These are phyloP conservation scores for Primulina eburnea DNA, from an alignment of 257 asterid species.

Conservation along the genomic window DNA sequence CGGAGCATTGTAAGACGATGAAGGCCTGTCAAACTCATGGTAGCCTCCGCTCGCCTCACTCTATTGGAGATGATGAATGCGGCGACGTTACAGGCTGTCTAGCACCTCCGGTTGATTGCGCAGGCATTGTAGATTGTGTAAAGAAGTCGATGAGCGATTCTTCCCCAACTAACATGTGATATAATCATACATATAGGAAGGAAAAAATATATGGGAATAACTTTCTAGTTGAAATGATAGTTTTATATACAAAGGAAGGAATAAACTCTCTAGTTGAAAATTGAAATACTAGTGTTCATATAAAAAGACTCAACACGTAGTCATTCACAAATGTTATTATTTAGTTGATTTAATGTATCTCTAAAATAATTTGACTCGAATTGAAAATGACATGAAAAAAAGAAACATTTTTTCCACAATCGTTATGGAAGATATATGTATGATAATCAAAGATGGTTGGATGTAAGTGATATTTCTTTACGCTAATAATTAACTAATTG, in stretches of 20 bases:
- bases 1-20: slow-evolving; percentile 86
- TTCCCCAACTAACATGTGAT: slow-evolving; percentile 10
- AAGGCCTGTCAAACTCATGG: slow-evolving; percentile 59
- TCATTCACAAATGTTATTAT: too few relatives aligned
- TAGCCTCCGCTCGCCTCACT: slow-evolving; percentile 52
- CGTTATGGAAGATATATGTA: too few relatives aligned
- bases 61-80: slow-evolving; percentile 19
- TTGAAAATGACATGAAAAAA: too few relatives aligned
- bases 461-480: too few relatives aligned
- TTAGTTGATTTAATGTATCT: too few relatives aligned
- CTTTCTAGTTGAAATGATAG: neutral
- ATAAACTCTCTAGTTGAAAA: too few relatives aligned
- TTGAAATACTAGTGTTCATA: too few relatives aligned
- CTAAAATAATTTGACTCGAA: too few relatives aligned
- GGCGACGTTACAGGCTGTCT: slow-evolving; percentile 27
- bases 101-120: slow-evolving; percentile 34
- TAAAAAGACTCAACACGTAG: too few relatives aligned
- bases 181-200: neutral
- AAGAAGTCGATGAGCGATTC: slow-evolving; percentile 38
- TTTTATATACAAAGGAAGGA: neutral
- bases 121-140: slow-evolving; percentile 45
- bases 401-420: too few relatives aligned
- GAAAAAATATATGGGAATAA: neutral
- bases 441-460: too few relatives aligned
- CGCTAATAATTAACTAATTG: too few relatives aligned